A percentile compares a stretch with the other conserved stretches of the same genome.
Conservation (phyloP, 139 green algal species). For the Tetraselmis striata region DNA sequence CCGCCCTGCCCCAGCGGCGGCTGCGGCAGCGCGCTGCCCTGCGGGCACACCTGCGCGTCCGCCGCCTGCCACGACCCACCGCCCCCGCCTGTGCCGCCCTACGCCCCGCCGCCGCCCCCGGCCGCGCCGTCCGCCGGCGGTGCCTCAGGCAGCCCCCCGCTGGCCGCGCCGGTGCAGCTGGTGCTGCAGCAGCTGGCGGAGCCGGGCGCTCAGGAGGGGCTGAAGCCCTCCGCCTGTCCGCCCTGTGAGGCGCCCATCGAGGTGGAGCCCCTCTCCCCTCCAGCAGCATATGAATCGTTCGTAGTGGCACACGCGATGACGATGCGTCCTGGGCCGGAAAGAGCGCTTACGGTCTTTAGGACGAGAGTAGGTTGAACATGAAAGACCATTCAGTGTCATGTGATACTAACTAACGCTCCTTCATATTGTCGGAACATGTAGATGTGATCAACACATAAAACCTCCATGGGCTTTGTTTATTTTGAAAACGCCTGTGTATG, state of each 20-base stretch:
- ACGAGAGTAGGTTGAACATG: too few species aligned
- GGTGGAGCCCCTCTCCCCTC: too few species aligned
- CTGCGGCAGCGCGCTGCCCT: constrained; percentile 50
- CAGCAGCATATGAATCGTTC: too few species aligned
- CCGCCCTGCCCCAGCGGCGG: constrained; percentile 50
- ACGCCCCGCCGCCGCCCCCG: constrained; percentile 35
- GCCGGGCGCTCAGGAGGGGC: constrained; percentile 15
- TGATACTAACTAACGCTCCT: too few species aligned
- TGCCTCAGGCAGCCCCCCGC: not conserved
- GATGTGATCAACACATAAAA: too few species aligned
- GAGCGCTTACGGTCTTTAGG: too few species aligned
- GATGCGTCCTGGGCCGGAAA: too few species aligned
- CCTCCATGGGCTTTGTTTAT: too few species aligned
- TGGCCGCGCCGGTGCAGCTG: constrained; percentile 8
- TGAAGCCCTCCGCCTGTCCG: constrained; percentile 32
- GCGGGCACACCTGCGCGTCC: constrained; percentile 48
- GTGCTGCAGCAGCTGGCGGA: constrained; percentile 19
- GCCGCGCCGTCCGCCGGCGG: constrained; percentile 6
- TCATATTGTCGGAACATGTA: too few species aligned
- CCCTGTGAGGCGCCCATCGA: constrained; percentile 39
- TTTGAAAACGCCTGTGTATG: too few species aligned
- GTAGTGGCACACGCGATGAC: too few species aligned
- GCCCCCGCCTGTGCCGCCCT: constrained; percentile 39
- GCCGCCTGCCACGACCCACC: constrained; percentile 54
- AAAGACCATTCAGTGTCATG: too few species aligned